phyloP scores from a whole-genome alignment of 139 green algal genomes.

The Chlamydomonas sp. region DNA sequence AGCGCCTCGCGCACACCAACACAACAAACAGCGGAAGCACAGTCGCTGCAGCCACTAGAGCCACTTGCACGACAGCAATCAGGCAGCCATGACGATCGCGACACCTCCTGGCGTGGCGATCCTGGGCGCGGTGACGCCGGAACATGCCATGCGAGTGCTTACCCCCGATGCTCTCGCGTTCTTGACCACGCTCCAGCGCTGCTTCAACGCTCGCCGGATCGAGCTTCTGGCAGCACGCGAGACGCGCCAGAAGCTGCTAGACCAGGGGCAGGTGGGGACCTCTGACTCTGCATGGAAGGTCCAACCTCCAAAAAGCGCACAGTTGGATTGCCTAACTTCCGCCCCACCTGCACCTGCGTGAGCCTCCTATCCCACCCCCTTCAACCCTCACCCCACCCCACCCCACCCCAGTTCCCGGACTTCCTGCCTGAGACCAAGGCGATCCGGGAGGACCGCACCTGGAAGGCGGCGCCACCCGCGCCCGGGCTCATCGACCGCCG shows the following conservation, averaged over 20 bases:
- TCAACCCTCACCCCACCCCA: too few relatives aligned
- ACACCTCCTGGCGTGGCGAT: constrained; percentile 36
- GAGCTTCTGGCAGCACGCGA: constrained; percentile 54
- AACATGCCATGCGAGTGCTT: constrained; percentile 51
- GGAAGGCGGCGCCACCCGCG: constrained; percentile 60
- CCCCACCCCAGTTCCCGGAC: constrained; percentile 41
- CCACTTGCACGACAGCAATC: too few relatives aligned
- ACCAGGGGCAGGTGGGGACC: too few relatives aligned
- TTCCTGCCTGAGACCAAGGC: constrained; percentile 63
- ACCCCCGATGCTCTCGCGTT: constrained; percentile 51
- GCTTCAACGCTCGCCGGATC: constrained; percentile 51
- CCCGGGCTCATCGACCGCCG: constrained; percentile 67
- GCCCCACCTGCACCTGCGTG: too few relatives aligned
- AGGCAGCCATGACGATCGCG: constrained; percentile 25
- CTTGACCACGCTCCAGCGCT: constrained; percentile 58
- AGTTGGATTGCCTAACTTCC: too few relatives aligned
- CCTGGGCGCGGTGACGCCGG: constrained; percentile 32
- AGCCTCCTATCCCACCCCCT: too few relatives aligned
- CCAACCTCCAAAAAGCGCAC: too few relatives aligned
- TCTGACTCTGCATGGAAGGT: too few relatives aligned
- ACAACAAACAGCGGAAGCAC: too few relatives aligned
- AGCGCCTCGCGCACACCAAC: too few relatives aligned
- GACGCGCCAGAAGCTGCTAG: constrained; percentile 47
- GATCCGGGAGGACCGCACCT: constrained; percentile 39
- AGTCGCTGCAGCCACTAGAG: too few relatives aligned